Evolutionary conservation across 2,329 filamentous ascomycete species (phyloP).

Genomic region (Simplicillium sp.): DNA sequence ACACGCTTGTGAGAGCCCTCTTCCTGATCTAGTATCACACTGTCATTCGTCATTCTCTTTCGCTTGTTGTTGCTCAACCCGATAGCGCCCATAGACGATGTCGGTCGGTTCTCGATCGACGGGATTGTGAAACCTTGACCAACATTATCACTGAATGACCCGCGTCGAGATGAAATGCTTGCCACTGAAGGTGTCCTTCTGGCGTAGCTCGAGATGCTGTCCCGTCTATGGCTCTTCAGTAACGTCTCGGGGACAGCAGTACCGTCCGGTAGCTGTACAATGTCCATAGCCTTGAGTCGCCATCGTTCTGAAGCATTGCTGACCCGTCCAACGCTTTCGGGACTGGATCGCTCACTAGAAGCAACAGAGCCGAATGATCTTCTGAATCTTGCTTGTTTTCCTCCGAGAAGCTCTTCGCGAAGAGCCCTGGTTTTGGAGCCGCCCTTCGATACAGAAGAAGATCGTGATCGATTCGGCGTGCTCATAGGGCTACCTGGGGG

Average conservation of each 20-base stretch:
- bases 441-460: slow-evolving; percentile 9
- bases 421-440: slow-evolving; percentile 26
- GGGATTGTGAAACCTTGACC: background rate
- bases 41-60: slow-evolving; percentile 20
- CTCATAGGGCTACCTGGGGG: slow-evolving; percentile 1
- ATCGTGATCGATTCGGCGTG: slow-evolving; percentile 9
- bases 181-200: slow-evolving; percentile 2
- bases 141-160: background rate
- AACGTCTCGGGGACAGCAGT: slow-evolving; percentile 42
- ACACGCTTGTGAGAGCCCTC: slow-evolving; percentile 25
- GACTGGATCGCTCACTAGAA: slow-evolving; percentile 14
- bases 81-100: background rate
- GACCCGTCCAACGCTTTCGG: slow-evolving; percentile 15
- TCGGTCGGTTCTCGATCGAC: background rate
- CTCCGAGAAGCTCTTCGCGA: slow-evolving; percentile 21
- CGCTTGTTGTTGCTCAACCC: slow-evolving; percentile 17
- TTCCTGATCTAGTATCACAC: slow-evolving; percentile 7
- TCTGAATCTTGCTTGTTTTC: slow-evolving; percentile 21
- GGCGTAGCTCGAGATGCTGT: background rate
- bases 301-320: slow-evolving; percentile 34
- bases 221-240: slow-evolving; percentile 27
- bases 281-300: slow-evolving; percentile 38
- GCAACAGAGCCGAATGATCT: slow-evolving; percentile 28
- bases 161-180: slow-evolving; percentile 1
- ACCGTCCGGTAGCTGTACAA: slow-evolving; percentile 44